Percentiles rank a stretch among this genome's conserved stretches.
phyloP scores from a whole-genome alignment of 2,329 filamentous ascomycete species.

The Dichotomopilus funicola region DNA sequence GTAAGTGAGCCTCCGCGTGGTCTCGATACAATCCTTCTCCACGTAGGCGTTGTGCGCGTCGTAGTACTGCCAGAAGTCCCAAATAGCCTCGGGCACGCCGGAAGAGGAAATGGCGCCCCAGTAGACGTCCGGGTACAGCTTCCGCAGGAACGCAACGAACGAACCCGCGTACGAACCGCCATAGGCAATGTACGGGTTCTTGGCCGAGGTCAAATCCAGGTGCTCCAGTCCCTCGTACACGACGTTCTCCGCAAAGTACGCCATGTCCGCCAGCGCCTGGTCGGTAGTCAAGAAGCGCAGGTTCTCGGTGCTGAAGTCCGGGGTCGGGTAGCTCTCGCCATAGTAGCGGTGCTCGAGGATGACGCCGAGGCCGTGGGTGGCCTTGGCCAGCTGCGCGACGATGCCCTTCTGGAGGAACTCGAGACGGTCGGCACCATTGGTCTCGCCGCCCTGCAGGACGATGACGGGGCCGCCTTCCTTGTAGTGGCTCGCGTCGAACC shows the following conservation, averaged over 20 bases:
- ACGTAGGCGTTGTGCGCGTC: slow-evolving; percentile 45
- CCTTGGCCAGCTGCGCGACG: slow-evolving; percentile 60
- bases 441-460: slow-evolving; percentile 68
- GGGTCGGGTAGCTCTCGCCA: slow-evolving; percentile 63
- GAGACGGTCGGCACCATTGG: slow-evolving; percentile 54
- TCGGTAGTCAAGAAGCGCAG: slow-evolving; percentile 78
- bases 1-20: slow-evolving; percentile 52
- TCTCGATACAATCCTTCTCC: slow-evolving; percentile 55
- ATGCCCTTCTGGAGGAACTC: slow-evolving; percentile 73
- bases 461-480: slow-evolving; percentile 73
- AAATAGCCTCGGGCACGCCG: slow-evolving; percentile 70
- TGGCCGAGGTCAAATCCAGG: slow-evolving; percentile 56
- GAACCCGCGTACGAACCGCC: slow-evolving; percentile 80
- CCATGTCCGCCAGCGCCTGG: slow-evolving; percentile 73
- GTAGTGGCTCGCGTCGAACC: slow-evolving; percentile 74
- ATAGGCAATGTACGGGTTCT: slow-evolving; percentile 69
- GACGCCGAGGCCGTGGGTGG: slow-evolving; percentile 68
- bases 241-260: slow-evolving; percentile 71
- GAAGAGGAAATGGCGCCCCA: slow-evolving; percentile 76
- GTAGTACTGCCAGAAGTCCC: slow-evolving; percentile 64
- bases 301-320: slow-evolving; percentile 59
- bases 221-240: slow-evolving; percentile 64
- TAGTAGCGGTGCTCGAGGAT: slow-evolving; percentile 87
- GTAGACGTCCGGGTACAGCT: slow-evolving; percentile 70
- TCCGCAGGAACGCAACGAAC: slow-evolving; percentile 69